Evolutionary conservation across 2,329 filamentous ascomycete genomes (phyloP).

Genomic region (Annulohypoxylon truncatum): DNA sequence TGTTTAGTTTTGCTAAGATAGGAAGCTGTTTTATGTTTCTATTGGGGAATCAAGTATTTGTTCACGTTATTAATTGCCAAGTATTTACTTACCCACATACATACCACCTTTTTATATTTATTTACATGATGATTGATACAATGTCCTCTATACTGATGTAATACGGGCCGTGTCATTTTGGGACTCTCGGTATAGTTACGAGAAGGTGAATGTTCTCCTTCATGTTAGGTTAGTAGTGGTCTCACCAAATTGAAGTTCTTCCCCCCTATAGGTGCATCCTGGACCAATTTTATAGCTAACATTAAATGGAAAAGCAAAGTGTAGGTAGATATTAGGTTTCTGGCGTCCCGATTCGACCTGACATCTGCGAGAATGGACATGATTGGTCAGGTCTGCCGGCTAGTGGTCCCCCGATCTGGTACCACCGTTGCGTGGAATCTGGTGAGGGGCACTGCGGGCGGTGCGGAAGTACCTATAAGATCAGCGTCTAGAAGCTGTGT

Average conservation of each 20-base stretch:
- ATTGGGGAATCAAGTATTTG: slow-evolving; percentile 6
- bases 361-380: slow-evolving; percentile 10
- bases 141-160: not conserved
- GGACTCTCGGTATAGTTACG: not conserved
- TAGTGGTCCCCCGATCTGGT: slow-evolving; percentile 18
- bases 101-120: not conserved
- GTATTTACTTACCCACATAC: slow-evolving; percentile 4
- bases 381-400: slow-evolving; percentile 31
- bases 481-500: not conserved
- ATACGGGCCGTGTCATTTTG: not conserved
- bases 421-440: not conserved
- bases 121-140: not conserved
- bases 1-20: slow-evolving; percentile 22
- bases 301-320: not conserved
- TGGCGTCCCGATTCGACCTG: not conserved
- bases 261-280: not conserved
- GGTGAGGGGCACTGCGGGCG: slow-evolving; percentile 23
- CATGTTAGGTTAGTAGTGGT: not conserved
- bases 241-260: not conserved
- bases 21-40: slow-evolving; percentile 27
- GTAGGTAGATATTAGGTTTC: not conserved
- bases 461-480: not conserved
- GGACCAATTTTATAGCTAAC: not conserved
- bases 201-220: not conserved
- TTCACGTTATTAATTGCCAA: slow-evolving; percentile 8